Percentiles rank a stretch among this genome's conserved stretches.
Evolutionary conservation across 768 basidiomycete species (phyloP).

Genomic region (Stropharia rugosoannulata): DNA sequence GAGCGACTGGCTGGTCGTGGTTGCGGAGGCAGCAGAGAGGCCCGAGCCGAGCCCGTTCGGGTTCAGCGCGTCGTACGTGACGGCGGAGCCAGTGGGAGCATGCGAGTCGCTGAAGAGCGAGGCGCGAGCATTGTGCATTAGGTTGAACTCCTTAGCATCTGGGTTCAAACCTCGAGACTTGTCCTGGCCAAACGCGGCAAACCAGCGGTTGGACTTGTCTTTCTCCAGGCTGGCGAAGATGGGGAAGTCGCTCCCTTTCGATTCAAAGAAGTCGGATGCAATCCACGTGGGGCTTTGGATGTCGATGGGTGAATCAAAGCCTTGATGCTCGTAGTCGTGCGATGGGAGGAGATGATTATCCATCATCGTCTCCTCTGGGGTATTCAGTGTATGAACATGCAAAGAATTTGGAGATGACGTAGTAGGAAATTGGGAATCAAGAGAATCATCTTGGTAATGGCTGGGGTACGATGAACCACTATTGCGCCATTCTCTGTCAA

Average conservation of each 20-base stretch:
- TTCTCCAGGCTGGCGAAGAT: slow-evolving; percentile 10
- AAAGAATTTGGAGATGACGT: slow-evolving; percentile 16
- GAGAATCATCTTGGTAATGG: slow-evolving; percentile 12
- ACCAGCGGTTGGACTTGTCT: slow-evolving; percentile 10
- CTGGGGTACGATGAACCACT: slow-evolving; percentile 14
- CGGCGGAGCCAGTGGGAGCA: slow-evolving; percentile 1
- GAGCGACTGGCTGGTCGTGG: slow-evolving; percentile 47
- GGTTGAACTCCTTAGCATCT: slow-evolving; percentile 80
- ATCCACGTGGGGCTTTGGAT: slow-evolving; percentile 10
- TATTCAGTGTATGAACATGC: slow-evolving; percentile 10
- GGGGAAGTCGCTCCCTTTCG: slow-evolving; percentile 1
- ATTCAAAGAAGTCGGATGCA: slow-evolving; percentile 7
- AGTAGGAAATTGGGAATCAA: slow-evolving; percentile 7
- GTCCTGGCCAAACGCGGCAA: slow-evolving; percentile 20
- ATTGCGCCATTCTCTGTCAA: slow-evolving; percentile 53
- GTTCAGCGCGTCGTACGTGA: slow-evolving; percentile 55
- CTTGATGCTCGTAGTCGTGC: slow-evolving; percentile 11
- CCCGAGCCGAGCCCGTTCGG: slow-evolving; percentile 52
- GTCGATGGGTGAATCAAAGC: slow-evolving; percentile 12
- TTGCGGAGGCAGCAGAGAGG: slow-evolving; percentile 27
- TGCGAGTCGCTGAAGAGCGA: slow-evolving; percentile 5
- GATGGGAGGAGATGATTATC: slow-evolving; percentile 4
- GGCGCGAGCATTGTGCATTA: slow-evolving; percentile 34
- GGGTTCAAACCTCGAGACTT: slow-evolving; percentile 78
- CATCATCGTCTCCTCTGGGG: slow-evolving; percentile 1